Conservation (phyloP, 495 filamentous ascomycete species). For the Aspergillus asperescens region DNA sequence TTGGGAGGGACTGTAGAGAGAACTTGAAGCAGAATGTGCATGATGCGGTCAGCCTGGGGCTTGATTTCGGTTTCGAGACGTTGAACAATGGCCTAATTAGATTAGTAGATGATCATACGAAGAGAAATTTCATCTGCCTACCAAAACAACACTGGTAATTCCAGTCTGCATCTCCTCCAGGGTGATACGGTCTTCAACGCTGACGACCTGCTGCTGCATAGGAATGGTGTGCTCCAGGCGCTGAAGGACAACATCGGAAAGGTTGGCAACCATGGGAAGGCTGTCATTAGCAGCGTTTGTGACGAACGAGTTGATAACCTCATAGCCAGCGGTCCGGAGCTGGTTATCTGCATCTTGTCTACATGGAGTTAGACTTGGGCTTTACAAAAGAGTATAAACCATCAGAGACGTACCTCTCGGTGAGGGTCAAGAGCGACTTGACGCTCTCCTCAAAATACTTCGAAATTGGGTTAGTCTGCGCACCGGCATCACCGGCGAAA, state of each 20-base stretch:
- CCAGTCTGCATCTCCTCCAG: conserved; percentile 98
- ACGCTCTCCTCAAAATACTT: conserved; percentile 92
- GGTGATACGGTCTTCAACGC: conserved; percentile 88
- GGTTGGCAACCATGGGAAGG: conserved; percentile 67
- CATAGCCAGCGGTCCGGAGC: conserved; percentile 97
- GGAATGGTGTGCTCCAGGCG: conserved; percentile 84
- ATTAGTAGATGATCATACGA: conserved; percentile 13
- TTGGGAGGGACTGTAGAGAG: conserved; percentile 72
- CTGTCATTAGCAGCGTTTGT: conserved; percentile 83
- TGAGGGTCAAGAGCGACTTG: conserved; percentile 74
- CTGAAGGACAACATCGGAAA: conserved; percentile 80
- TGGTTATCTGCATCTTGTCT: conserved; percentile 77
- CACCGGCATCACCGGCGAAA: conserved; percentile 77
- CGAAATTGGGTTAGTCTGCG: conserved; percentile 75
- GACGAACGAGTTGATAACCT: conserved; percentile 91
- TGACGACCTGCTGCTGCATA: conserved; percentile 92
- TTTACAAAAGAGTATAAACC: background rate
- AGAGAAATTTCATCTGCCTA: conserved; percentile 17
- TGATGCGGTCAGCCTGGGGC: conserved; percentile 88
- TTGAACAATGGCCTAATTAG: conserved; percentile 67
- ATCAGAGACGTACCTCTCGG: conserved; percentile 54
- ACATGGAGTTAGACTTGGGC: conserved; percentile 7
- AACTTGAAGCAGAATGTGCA: conserved; percentile 78
- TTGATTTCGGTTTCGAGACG: conserved; percentile 86
- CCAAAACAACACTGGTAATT: conserved; percentile 78